phyloP scores from a whole-genome alignment of 345 rosid genomes.

The Durio zibethinus region DNA sequence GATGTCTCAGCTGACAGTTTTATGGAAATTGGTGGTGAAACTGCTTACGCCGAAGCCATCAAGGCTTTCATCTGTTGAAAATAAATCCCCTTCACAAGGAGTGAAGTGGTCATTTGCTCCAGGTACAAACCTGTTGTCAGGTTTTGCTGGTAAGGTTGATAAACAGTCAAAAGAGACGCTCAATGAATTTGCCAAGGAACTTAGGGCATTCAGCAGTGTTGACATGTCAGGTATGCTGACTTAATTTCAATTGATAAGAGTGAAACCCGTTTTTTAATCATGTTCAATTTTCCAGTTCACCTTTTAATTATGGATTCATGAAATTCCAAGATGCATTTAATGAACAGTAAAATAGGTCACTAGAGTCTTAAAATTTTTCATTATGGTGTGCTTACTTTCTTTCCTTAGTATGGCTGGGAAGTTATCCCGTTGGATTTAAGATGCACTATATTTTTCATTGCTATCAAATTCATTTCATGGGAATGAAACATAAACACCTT shows the following conservation, averaged over 20 bases:
- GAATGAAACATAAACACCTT: constrained; percentile 19
- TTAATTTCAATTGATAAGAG: neutral
- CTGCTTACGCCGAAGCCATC: constrained; percentile 36
- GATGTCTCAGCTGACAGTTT: constrained; percentile 85
- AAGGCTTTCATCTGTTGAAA: constrained; percentile 37
- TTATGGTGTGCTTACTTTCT: neutral
- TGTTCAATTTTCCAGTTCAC: neutral
- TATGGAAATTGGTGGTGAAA: constrained; percentile 86
- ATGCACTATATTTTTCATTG: neutral
- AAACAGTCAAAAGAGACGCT: constrained; percentile 74
- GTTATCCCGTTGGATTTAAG: neutral
- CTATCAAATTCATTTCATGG: neutral
- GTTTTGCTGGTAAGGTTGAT: constrained; percentile 61
- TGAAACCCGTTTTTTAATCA: neutral
- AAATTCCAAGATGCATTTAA: neutral
- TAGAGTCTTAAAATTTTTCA: neutral
- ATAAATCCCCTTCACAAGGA: constrained; percentile 51
- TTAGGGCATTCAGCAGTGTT: constrained; percentile 65
- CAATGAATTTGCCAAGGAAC: constrained; percentile 78
- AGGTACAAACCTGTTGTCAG: constrained; percentile 73
- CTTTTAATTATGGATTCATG: neutral
- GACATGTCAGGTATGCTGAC: constrained; percentile 85
- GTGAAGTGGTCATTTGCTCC: constrained; percentile 68
- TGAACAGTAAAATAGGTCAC: neutral
- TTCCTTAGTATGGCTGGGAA: neutral